Evolutionary conservation across 208 protist genomes (phyloP).

Genomic region (Naegleria gruberi): DNA sequence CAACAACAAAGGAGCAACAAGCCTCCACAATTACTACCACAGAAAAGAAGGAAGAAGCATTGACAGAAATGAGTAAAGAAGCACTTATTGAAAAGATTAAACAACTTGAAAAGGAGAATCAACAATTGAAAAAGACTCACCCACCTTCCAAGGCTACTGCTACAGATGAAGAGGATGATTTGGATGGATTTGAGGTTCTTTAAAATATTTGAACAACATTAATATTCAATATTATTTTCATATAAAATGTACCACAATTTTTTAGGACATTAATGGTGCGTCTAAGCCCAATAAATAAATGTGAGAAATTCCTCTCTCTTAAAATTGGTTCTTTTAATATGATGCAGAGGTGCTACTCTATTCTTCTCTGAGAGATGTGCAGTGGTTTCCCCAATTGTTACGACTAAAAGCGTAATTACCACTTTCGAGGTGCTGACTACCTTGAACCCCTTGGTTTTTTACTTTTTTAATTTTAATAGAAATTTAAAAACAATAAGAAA

Average conservation of each 20-base stretch:
- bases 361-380: neutral
- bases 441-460: neutral
- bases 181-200: no score
- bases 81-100: no score
- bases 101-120: neutral
- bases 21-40: no score
- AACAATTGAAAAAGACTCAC: no score
- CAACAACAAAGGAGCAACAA: neutral
- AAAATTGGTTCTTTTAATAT: neutral
- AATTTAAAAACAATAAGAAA: neutral
- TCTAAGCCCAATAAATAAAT: no score
- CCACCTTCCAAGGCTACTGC: no score
- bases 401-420: neutral
- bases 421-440: neutral
- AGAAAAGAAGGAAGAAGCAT: no score
- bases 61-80: no score
- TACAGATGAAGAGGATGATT: no score
- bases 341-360: neutral
- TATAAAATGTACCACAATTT: neutral
- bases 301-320: neutral
- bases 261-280: neutral
- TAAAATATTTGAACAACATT: no score
- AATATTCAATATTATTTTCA: neutral
- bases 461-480: neutral
- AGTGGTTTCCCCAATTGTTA: neutral